phyloP scores from a whole-genome alignment of 306 rosid genomes.

The Fragaria iinumae region DNA sequence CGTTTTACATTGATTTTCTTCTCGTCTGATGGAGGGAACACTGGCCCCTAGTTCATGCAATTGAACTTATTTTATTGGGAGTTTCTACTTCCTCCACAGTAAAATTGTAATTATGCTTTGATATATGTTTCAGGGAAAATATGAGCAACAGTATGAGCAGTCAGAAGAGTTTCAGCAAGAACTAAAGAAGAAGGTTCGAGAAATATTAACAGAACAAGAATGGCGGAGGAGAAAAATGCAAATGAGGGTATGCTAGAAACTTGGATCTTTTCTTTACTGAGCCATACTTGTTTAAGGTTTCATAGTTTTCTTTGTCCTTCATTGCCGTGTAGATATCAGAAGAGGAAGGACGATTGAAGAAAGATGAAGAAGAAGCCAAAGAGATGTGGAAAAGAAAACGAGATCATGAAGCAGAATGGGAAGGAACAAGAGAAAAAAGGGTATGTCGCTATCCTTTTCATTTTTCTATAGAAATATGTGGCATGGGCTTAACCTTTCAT shows the following conservation, averaged over 20 bases:
- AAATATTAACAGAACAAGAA: slow-evolving; percentile 92
- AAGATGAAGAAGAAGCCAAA: slow-evolving; percentile 89
- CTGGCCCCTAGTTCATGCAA: background rate
- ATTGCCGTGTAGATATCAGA: slow-evolving; percentile 73
- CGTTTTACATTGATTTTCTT: background rate
- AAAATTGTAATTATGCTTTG: slow-evolving; percentile 17
- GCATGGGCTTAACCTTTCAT: background rate
- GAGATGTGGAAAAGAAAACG: slow-evolving; percentile 99
- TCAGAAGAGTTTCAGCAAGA: slow-evolving; percentile 88
- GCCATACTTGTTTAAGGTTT: slow-evolving; percentile 4
- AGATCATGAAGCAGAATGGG: slow-evolving; percentile 98
- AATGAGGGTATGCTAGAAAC: slow-evolving; percentile 74
- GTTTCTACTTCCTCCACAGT: slow-evolving; percentile 8
- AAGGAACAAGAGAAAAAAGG: slow-evolving; percentile 95
- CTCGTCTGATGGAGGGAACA: background rate
- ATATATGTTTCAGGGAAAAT: slow-evolving; percentile 67
- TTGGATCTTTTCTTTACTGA: background rate
- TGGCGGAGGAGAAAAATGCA: slow-evolving; percentile 99
- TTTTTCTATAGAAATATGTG: background rate
- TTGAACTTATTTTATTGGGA: background rate
- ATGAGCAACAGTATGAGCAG: slow-evolving; percentile 74
- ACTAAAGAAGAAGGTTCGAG: slow-evolving; percentile 85
- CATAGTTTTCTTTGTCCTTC: slow-evolving; percentile 26
- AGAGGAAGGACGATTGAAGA: slow-evolving; percentile 98
- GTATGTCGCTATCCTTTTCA: slow-evolving; percentile 49